Conservation (phyloP, 805 yeast genomes). For the Pachysolen tannophilus region DNA sequence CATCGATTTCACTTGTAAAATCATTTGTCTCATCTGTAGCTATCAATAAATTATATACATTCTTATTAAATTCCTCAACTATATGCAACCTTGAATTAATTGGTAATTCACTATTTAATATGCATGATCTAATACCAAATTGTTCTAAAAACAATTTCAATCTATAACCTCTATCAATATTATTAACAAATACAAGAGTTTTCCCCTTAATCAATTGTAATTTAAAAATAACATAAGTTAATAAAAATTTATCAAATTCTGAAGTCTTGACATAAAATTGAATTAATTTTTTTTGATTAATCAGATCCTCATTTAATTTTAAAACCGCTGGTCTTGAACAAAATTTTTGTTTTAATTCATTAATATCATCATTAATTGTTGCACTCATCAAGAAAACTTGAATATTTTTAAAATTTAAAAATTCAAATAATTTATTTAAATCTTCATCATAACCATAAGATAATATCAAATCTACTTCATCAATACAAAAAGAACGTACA, state of each 20-base stretch:
- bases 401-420: conserved; percentile 60
- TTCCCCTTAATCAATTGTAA: conserved; percentile 85
- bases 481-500: conserved; percentile 72
- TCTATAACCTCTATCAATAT: conserved; percentile 92
- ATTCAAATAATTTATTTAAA: conserved; percentile 53
- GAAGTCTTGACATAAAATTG: conserved; percentile 83
- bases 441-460: conserved; percentile 92
- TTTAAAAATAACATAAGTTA: conserved; percentile 88
- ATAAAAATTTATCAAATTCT: conserved; percentile 86
- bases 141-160: conserved; percentile 86
- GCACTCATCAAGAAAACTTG: conserved; percentile 97
- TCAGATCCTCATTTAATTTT: conserved; percentile 58
- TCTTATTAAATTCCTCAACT: conserved; percentile 90
- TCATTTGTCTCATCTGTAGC: conserved; percentile 90
- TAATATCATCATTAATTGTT: conserved; percentile 81
- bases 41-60: conserved; percentile 76
- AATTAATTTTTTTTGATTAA: conserved; percentile 48
- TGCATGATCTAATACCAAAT: conserved; percentile 85
- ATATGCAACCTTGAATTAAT: conserved; percentile 89
- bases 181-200: conserved; percentile 83
- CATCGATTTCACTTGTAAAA: conserved; percentile 43
- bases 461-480: conserved; percentile 87
- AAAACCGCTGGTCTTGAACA: conserved; percentile 81
- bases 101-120: conserved; percentile 88
- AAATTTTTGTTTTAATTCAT: conserved; percentile 64